Evolutionary conservation across 2,329 filamentous ascomycete genomes (phyloP).

Genomic region (Pseudocercospora cruenta): DNA sequence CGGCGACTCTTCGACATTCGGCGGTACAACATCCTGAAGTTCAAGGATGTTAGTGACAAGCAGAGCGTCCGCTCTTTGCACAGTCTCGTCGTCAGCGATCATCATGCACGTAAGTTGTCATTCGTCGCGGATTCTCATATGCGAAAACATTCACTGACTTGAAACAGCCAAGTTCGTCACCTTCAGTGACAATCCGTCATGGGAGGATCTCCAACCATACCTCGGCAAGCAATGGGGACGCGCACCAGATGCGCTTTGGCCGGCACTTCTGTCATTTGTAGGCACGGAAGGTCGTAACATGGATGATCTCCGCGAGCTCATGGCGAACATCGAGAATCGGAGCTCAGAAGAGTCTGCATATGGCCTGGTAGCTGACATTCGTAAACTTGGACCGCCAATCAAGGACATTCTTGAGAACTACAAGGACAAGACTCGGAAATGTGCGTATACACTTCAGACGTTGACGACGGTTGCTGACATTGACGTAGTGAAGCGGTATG

Average conservation of each 20-base stretch:
- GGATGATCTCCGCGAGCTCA: neutral
- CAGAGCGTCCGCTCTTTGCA: neutral
- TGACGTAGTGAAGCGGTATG: neutral
- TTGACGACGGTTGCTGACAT: neutral
- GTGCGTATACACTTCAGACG: neutral
- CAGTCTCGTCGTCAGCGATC: neutral
- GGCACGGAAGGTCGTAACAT: neutral
- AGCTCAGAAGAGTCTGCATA: neutral
- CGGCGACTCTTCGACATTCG: neutral
- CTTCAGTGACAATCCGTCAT: neutral
- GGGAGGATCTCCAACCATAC: neutral
- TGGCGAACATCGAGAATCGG: neutral
- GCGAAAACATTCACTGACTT: neutral
- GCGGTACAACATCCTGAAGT: neutral
- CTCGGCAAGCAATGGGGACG: neutral
- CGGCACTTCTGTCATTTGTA: neutral
- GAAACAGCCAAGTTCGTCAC: neutral
- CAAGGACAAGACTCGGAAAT: neutral
- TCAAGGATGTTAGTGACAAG: neutral
- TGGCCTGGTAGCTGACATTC: neutral
- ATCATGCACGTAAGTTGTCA: constrained; percentile 1
- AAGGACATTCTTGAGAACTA: neutral
- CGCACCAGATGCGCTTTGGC: neutral
- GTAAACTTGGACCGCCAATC: neutral
- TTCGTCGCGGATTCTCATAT: neutral